Evolutionary conservation across 192 early-diverging fungal species (phyloP), one percentile per base, ranked within the genome.

Genomic region (Coemansia furcata): DNA sequence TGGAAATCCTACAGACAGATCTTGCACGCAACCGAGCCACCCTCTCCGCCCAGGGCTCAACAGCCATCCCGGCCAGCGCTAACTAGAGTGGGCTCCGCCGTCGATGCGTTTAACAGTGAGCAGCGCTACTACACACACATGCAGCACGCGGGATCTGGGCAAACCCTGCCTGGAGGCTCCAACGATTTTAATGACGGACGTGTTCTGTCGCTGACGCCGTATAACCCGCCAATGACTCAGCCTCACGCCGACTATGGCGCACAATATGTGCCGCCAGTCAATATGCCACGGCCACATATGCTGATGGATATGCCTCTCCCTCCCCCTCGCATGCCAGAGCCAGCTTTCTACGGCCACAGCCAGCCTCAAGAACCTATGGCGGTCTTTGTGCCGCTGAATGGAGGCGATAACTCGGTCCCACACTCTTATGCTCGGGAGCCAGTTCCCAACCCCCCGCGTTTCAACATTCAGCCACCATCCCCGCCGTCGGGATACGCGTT

Each of bases 41-140:
- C 12, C 33, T 2, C 29, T 17, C 54, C 54, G 15, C 30, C 54
- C 30, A 57, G 54, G 15, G 30, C 35, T 33, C 59, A 29, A 3
- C 59, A 68, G 36, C 67, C 33, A 23, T 33, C 29, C 36, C 19
- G 29, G 32, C 58, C 58, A 2, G 15, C 36, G 36, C 35, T 19
- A 4, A 21, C 6, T 8, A 60, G 58, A 39, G 69, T 71, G 7
- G 49, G 21, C 59, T 49, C 65, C 2, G 68, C 66, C 6, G 44
- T 67, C n/a, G 69, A 80, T 37, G 73, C 78, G 3, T 80, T 75
- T 38, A 67, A 32, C 15, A 59, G 54, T 3, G 64, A 65, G 23
- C 78, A 62, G n/a, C 47, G 64, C n/a, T 74, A 72, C 65, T 42
- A 68, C 32, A 59, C 14, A 8, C 55, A 68, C 4, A 43, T 43